A percentile compares a stretch with the other conserved stretches of the same genome.
phyloP scores from a whole-genome alignment of 2,329 filamentous ascomycete genomes.

The Neopestalotiopsis sp. region DNA sequence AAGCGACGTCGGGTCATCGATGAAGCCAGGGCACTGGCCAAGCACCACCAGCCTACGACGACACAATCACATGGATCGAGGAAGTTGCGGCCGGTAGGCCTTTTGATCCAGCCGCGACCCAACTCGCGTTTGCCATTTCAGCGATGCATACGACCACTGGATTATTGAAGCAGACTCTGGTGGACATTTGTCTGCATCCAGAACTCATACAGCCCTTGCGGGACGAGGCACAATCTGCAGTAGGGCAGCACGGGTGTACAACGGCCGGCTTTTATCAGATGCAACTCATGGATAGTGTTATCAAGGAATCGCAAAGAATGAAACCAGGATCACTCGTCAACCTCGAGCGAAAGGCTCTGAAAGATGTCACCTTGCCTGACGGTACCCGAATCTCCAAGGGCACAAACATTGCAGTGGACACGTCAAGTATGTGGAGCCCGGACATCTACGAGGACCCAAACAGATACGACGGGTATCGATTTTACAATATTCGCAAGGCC shows the following conservation, averaged over 20 bases:
- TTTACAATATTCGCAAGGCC: background rate
- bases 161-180: background rate
- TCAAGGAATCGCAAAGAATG: conserved; percentile 13
- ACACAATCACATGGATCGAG: background rate
- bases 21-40: background rate
- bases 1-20: background rate
- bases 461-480: background rate
- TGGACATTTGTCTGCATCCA: conserved; percentile 4
- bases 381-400: background rate
- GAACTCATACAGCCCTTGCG: conserved; percentile 6
- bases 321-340: background rate
- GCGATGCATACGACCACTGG: conserved; percentile 11
- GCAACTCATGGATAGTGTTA: conserved; percentile 13
- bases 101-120: background rate
- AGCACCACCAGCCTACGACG: background rate
- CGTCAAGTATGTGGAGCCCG: background rate
- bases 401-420: background rate
- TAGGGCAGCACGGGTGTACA: background rate
- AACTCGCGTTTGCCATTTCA: background rate
- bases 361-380: background rate
- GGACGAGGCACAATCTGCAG: background rate
- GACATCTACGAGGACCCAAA: background rate
- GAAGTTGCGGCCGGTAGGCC: background rate
- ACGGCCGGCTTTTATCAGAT: background rate
- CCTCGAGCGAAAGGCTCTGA: background rate